These are phyloP conservation scores for Phytophthora brassicae DNA, from an alignment of 352 stramenopile species.

Conservation along the genomic window DNA sequence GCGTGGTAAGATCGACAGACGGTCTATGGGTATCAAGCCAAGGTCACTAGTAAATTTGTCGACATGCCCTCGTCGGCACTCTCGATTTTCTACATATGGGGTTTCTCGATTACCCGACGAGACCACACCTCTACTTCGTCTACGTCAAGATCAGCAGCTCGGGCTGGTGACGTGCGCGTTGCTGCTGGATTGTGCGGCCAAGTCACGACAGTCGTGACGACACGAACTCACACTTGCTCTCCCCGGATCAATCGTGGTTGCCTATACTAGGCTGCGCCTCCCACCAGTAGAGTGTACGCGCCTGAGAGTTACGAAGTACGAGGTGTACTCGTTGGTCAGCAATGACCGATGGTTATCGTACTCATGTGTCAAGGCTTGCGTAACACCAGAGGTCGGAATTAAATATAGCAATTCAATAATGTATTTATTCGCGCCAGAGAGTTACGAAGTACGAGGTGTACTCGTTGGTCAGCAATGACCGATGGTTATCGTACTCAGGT, in stretches of 20 bases:
- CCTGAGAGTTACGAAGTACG: not conserved
- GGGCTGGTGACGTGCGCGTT: not conserved
- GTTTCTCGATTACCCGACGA: not conserved
- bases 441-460: not conserved
- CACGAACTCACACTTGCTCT: not conserved
- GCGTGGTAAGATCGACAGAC: not conserved
- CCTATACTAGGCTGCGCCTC: not conserved
- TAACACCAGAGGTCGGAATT: too few species aligned
- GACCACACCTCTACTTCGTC: not conserved
- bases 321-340: not conserved
- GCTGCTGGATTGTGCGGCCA: not conserved
- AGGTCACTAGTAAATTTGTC: not conserved
- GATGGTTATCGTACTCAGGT: too few species aligned
- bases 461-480: too few species aligned
- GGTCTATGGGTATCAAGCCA: not conserved
- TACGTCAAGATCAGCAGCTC: not conserved
- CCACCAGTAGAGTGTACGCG: not conserved
- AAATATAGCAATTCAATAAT: too few species aligned
- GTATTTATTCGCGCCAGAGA: not conserved
- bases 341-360: too few species aligned
- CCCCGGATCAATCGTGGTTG: not conserved
- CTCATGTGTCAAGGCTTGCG: too few species aligned
- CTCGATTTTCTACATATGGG: not conserved
- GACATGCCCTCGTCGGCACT: not conserved
- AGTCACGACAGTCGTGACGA: not conserved